A percentile compares a stretch with the other conserved stretches of the same genome.
Conservation (phyloP, 352 stramenopile species). For the Globisporangium megalacanthum region DNA sequence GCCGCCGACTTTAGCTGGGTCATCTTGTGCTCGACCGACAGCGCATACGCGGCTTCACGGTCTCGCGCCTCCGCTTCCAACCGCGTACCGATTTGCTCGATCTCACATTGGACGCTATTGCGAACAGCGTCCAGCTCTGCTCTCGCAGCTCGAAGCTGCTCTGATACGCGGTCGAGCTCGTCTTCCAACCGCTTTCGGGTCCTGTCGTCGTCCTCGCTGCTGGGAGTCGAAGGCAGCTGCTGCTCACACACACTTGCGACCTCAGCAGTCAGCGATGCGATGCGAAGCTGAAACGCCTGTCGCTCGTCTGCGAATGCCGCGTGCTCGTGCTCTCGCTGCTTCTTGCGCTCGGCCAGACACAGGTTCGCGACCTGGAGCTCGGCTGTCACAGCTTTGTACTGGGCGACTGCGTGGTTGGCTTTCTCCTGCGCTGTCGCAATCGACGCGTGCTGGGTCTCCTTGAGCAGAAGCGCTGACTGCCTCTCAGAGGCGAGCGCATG, state of each 20-base stretch:
- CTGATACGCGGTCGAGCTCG: neutral
- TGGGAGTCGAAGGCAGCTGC: neutral
- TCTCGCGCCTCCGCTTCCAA: neutral
- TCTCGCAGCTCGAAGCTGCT: slow-evolving; percentile 5
- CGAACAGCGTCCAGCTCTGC: neutral
- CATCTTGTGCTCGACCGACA: slow-evolving; percentile 3
- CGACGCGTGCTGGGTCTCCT: slow-evolving; percentile 31
- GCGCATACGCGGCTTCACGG: neutral
- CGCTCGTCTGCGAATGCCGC: slow-evolving; percentile 22
- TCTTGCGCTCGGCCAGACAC: slow-evolving; percentile 64
- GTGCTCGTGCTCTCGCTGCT: slow-evolving; percentile 41
- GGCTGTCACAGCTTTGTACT: slow-evolving; percentile 30
- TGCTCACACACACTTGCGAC: neutral
- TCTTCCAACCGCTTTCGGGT: neutral
- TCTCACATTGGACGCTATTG: neutral
- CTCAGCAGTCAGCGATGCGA: slow-evolving; percentile 13
- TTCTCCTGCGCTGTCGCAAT: slow-evolving; percentile 40
- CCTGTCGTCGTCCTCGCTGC: neutral
- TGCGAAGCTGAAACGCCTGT: slow-evolving; percentile 16
- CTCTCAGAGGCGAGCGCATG: slow-evolving; percentile 38
- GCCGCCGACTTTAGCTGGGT: slow-evolving; percentile 6
- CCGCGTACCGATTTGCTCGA: neutral
- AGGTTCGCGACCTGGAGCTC: slow-evolving; percentile 71
- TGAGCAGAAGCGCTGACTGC: slow-evolving; percentile 30
- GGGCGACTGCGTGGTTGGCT: slow-evolving; percentile 29